A percentile compares a stretch with the other conserved stretches of the same genome.
Conservation (phyloP, 1,284 basidiomycete species). For the Phellopilus nigrolimitatus region DNA sequence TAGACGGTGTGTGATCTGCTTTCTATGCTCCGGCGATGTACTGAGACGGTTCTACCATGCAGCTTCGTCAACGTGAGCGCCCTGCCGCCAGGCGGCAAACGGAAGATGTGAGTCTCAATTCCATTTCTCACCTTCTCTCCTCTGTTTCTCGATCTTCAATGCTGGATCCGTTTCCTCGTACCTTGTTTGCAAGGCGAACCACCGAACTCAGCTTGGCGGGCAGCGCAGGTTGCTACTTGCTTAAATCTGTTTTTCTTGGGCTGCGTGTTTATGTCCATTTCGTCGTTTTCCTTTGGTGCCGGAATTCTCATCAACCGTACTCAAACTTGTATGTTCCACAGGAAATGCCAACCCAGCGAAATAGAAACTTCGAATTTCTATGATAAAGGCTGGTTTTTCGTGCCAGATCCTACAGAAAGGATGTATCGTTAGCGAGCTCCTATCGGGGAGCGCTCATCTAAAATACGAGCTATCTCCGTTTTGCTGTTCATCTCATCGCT, state of each 20-base stretch:
- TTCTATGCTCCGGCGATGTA: neutral
- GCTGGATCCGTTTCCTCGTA: conserved; percentile 3
- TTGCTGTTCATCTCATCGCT: too few species aligned
- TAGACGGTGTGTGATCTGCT: conserved; percentile 63
- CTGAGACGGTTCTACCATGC: conserved; percentile 17
- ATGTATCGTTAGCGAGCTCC: too few species aligned
- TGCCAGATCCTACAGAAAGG: too few species aligned
- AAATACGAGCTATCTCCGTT: too few species aligned
- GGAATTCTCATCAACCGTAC: too few species aligned
- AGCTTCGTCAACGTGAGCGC: conserved; percentile 95
- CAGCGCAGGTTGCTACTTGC: conserved; percentile 90
- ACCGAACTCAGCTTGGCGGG: conserved; percentile 49
- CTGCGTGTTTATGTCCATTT: conserved; percentile 16
- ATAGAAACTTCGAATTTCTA: conserved; percentile 39
- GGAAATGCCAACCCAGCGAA: conserved; percentile 85
- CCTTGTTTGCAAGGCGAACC: conserved; percentile 52
- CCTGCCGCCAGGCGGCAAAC: conserved; percentile 82
- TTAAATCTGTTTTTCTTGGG: conserved; percentile 54
- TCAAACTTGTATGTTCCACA: conserved; percentile 30
- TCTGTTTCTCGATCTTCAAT: conserved; percentile 15
- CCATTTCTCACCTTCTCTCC: conserved; percentile 16
- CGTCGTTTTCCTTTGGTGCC: conserved; percentile 16
- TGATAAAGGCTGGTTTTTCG: neutral
- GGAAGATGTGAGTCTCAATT: conserved; percentile 78
- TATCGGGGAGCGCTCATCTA: too few species aligned